Percentiles rank a stretch among this genome's conserved stretches.
phyloP scores from a whole-genome alignment of 257 asterid genomes.

The Jaltomata sinuosa region DNA sequence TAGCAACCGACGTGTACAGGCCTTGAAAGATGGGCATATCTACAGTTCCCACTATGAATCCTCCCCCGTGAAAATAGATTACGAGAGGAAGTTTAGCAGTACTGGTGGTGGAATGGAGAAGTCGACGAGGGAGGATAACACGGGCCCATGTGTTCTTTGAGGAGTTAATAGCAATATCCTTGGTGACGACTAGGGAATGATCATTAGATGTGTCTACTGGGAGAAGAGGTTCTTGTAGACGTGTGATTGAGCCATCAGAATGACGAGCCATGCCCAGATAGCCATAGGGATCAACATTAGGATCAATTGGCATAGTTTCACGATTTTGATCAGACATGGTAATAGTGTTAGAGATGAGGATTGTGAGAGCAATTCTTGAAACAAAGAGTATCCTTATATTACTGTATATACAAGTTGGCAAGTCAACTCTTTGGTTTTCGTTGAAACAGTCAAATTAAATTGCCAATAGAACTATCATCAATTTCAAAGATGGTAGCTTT shows the following conservation, averaged over 20 bases:
- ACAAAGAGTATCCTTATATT: neutral
- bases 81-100: conserved; percentile 9
- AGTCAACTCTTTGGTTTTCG: neutral
- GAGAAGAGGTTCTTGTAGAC: neutral
- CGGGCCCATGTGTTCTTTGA: conserved; percentile 6
- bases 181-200: neutral
- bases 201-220: neutral
- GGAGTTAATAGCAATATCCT: conserved; percentile 14
- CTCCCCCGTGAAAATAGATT: conserved; percentile 19
- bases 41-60: conserved; percentile 5
- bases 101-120: neutral
- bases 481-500: neutral
- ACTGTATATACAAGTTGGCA: neutral
- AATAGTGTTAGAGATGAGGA: neutral
- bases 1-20: neutral
- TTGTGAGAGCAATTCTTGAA: neutral
- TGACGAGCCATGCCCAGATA: conserved; percentile 3
- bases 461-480: neutral
- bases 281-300: conserved; percentile 6
- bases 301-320: neutral
- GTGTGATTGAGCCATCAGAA: conserved; percentile 15
- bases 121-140: neutral
- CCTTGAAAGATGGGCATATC: neutral
- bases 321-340: neutral
- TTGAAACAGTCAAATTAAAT: neutral